Base-by-base conservation (phyloP, 1,284 basidiomycete genomes). In the Puccinia novopanici region DNA sequence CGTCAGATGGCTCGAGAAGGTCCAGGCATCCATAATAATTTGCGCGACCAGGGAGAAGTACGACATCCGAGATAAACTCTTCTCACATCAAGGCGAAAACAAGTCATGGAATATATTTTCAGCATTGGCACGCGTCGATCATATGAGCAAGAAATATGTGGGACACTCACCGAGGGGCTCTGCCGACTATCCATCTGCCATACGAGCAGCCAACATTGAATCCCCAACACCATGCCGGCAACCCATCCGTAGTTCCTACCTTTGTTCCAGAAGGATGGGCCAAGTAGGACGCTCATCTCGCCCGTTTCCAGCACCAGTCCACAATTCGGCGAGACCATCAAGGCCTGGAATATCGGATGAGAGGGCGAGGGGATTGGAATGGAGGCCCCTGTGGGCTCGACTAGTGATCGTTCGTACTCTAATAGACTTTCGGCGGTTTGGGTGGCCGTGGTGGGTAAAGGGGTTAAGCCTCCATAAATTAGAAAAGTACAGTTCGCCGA, bases 141-240 rank as follows among this genome's bases (percentile, higher is more conserved):
- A 9, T 19, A 27, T 42, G 45, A 50, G 19, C 8, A 22, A 40
- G 42, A 37, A 9, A 27, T 2, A n/a, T 19, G n/a, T n/a, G n/a
- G 59, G 27, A 45, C 45, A 15, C 81, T 63, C 15, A 84, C 84
- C 22, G 82, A 82, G 0, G 84, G 84, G 4, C 84, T 84, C 5
- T 80, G 81, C 8, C 83, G 82, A 34, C 81, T 82, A 70, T 86
- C 84, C 83, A 86, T 85, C 82, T 86, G 86, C 48, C 84, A 75
- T 1, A 86, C 85, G 10, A 85, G 80, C 3, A 85, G 65, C 37
- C 82, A 67, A 2, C 84, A 82, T 48, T 86, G 82, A 8, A 83
- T 12, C 8, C 82, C 74, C 70, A 85, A 83, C 0, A 84, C 79
- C 27, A 83, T 0, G 3, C 83, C 83, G 40, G 85, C 83, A 57